Base-by-base conservation (phyloP, 257 asterid species). In the Leptodermis oblonga region DNA sequence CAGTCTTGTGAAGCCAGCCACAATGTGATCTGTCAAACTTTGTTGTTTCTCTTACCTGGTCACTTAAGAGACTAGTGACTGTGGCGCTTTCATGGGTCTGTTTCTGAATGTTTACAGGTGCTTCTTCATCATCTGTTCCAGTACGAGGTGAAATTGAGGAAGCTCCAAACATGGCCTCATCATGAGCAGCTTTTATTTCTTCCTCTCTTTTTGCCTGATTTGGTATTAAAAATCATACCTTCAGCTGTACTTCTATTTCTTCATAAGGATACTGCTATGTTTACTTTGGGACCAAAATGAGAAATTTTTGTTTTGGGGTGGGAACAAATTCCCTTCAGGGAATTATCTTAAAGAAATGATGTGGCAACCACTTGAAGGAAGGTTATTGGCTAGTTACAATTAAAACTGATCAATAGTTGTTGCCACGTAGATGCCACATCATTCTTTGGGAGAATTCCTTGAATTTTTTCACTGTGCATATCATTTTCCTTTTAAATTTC, bases 141-240 rank as follows among this genome's bases (percentile, higher is more conserved):
- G 70, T 45, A 49, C 80, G 77, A n/a, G 70, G 68, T 51, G 86
- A 71, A 76, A 72, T 71, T 61, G 88, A 78, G 54, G 92, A 76
- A 70, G 81, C 89, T 68, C 98, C 97, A 78, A 92, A 92, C 81
- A 89, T 92, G 13, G 96, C 97, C 68, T 85, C 86, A 58, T 92
- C 98, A 12, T 89, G 98, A 55, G 88, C 92, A 67, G 87, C 84
- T 86, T 79, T 88, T 74, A 87, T 78, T 53, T 78, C 72, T 67
- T 85, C 90, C 80, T 89, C 96, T 73, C 73, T 89, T 77, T 82
- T 91, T 23, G 92, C 84, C 96, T 92, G 34, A 33, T 60, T 69
- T 60, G 62, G 28, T 20, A 26, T 28, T 37, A 62, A 59, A 31
- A 52, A 28, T 15, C 28, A 45, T 18, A 68, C 41, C 22, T 26